Percentiles rank a stretch among this genome's conserved stretches.
phyloP scores from a whole-genome alignment of 225 moss, liverwort and hornwort species.

The Lunularia cruciata region DNA sequence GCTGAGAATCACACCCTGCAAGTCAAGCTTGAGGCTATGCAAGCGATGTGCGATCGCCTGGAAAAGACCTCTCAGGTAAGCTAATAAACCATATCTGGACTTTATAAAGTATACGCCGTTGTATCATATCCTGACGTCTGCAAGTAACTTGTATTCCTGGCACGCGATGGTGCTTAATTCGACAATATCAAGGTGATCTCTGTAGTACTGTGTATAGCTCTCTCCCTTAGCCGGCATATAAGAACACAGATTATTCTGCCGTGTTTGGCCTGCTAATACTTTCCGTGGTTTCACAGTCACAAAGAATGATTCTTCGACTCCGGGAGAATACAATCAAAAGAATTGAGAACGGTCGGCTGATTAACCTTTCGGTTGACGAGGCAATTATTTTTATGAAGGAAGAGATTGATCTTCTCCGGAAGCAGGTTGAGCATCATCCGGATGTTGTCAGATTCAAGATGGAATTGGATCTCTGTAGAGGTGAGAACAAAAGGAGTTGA shows the following conservation, averaged over 20 bases:
- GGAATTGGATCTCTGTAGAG: conserved; percentile 56
- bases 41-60: conserved; percentile 46
- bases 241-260: too few species aligned
- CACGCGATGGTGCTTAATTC: too few species aligned
- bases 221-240: too few species aligned
- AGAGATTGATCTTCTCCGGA: conserved; percentile 49
- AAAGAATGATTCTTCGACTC: conserved; percentile 56
- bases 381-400: conserved; percentile 31
- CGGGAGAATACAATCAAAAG: conserved; percentile 51
- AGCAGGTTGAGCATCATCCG: conserved; percentile 52
- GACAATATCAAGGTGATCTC: too few species aligned
- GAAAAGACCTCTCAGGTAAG: conserved; percentile 51
- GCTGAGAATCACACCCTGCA: conserved; percentile 37
- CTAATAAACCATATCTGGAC: too few species aligned
- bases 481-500: conserved; percentile 12
- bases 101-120: too few species aligned
- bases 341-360: conserved; percentile 43
- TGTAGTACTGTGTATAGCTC: too few species aligned
- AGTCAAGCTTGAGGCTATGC: conserved; percentile 43
- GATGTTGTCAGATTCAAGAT: conserved; percentile 58
- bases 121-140: too few species aligned
- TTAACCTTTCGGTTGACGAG: conserved; percentile 38
- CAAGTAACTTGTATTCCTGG: too few species aligned
- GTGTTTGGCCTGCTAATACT: too few species aligned
- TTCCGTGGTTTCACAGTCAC: conserved; percentile 44